Evolutionary conservation across 2,329 filamentous ascomycete genomes (phyloP), one percentile per base, ranked within the genome.

Genomic region (Paecilomyces fulvus): DNA sequence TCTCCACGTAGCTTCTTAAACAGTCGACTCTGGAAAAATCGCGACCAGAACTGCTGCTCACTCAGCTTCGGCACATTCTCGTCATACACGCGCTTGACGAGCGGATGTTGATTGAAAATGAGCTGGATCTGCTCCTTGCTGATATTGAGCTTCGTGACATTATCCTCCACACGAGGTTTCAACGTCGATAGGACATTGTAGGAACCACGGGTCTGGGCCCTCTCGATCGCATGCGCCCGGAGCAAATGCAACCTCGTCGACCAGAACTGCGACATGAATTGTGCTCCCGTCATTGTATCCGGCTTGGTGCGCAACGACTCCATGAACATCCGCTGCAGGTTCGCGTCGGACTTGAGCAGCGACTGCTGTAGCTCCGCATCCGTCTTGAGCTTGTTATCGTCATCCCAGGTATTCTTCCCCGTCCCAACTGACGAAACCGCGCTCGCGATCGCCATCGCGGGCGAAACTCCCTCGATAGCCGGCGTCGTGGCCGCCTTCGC

Each of bases 241-340:
- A 99, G 80, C 30, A 96, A 78, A 69, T 90, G 90, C 51, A 92
- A 83, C 50, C 95, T 83, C 1, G 90, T 90, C 1, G 90, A 90
- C 94, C 94, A 99, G 75, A 99, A 99, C 70, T 96, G 92, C 1
- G 85, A 80, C 63, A 92, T 91, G 71, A 97, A 96, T 49, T 91
- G 87, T 1, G 83, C 83, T 28, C 88, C 84, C 0, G 87, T 87
- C 59, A 97, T 87, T 1, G 88, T 86, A 7, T 92, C 88, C 0
- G 92, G 91, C 67, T 96, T 96, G 8, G 89, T 88, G 54, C 83
- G 80, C 52, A 91, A 78, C 0, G 90, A 88, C 67, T 96, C 90
- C 75, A 90, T 86, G 70, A 96, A 96, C 49, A 92, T 94, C 69
- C 89, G 85, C 63, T 88, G 84, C 46, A 99, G 79, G 10, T 79